Percentiles rank a stretch among this genome's conserved stretches.
These are phyloP conservation scores for Pseudogymnoascus sp. DNA, from an alignment of 2,329 filamentous ascomycete genomes.

Conservation along the genomic window DNA sequence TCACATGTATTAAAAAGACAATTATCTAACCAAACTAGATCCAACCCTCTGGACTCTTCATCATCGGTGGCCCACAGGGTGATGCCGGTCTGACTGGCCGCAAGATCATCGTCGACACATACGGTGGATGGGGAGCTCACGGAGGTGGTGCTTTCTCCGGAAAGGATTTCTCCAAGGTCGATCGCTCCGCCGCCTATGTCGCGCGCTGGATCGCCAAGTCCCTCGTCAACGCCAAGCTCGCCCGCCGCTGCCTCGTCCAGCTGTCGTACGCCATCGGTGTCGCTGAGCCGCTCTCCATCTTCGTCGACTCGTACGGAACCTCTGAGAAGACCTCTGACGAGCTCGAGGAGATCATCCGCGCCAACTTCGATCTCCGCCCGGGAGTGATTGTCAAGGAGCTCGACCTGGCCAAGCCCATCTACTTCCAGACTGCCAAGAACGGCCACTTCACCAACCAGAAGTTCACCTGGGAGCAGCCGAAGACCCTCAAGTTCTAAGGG, in stretches of 20 bases:
- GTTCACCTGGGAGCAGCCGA: slow-evolving; percentile 98
- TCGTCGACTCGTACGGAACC: slow-evolving; percentile 96
- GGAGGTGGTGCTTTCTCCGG: slow-evolving; percentile 99
- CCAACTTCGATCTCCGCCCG: slow-evolving; percentile 96
- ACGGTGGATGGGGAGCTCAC: slow-evolving; percentile 99
- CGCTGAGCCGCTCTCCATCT: slow-evolving; percentile 93
- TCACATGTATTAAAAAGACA: background rate
- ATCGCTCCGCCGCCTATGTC: slow-evolving; percentile 95
- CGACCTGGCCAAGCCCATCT: slow-evolving; percentile 90
- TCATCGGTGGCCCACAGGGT: slow-evolving; percentile 98
- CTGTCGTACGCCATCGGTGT: slow-evolving; percentile 99
- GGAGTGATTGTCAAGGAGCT: slow-evolving; percentile 98
- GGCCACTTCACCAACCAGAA: slow-evolving; percentile 98
- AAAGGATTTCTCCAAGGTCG: slow-evolving; percentile 99
- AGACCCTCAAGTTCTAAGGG: slow-evolving; percentile 80
- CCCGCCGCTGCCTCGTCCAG: slow-evolving; percentile 89
- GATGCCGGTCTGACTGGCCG: slow-evolving; percentile 96
- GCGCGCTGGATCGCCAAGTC: slow-evolving; percentile 99
- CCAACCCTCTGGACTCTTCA: slow-evolving; percentile 96
- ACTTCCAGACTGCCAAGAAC: slow-evolving; percentile 98
- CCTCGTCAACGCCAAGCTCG: slow-evolving; percentile 77
- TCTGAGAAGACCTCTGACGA: slow-evolving; percentile 81
- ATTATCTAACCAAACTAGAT: slow-evolving; percentile 42
- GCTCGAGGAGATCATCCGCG: slow-evolving; percentile 86
- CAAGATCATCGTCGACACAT: slow-evolving; percentile 99